Base-by-base conservation (phyloP, 2,329 filamentous ascomycete genomes). In the Exophiala aquamarina region DNA sequence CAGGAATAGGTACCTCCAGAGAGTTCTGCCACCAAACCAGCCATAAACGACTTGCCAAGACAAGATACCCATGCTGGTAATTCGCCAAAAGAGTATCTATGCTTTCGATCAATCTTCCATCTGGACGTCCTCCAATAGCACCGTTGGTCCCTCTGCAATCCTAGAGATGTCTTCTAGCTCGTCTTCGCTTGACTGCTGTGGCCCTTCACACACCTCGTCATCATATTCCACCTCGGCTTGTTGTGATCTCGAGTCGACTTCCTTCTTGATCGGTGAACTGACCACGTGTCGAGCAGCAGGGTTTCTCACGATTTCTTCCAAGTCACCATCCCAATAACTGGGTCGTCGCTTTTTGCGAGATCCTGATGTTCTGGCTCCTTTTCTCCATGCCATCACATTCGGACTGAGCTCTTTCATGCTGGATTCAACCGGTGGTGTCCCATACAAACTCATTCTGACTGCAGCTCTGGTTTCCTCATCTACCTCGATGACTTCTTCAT, bases 241-340 rank as follows among this genome's bases (percentile, higher is more conserved):
- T 28, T 52, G 42, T 8, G 52, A 55, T 38, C 43, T 52, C 23
- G 49, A 45, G 18, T 55, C 45, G 23, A 26, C 23, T 26, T 52
- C 52, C 21, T 47, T 52, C 23, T 41, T 49, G 39, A 55, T 49
- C 14, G 52, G 48, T 18, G 52, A 55, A 19, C 41, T 52, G 17
- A 52, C 49, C 10, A 55, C 39, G 45, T 53, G 47, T 34, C 56
- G 48, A n/a, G 53, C 55, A 20, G 57, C 57, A 21, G 55, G 55
- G 41, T 50, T 56, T 14, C 50, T 45, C n/a, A 53, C 41, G 15
- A 59, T 49, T 39, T 58, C 52, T 39, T 56, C 47, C 20, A 59
- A 46, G 41, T 59, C 57, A 14, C 45, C 46, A 36, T 59, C 57
- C 55, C 57, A 59, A 32, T 59, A 59, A 31, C 57, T 59, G 13